These are phyloP conservation scores for Nigrospora sphaerica DNA, from an alignment of 2,329 filamentous ascomycete genomes.

Conservation along the genomic window DNA sequence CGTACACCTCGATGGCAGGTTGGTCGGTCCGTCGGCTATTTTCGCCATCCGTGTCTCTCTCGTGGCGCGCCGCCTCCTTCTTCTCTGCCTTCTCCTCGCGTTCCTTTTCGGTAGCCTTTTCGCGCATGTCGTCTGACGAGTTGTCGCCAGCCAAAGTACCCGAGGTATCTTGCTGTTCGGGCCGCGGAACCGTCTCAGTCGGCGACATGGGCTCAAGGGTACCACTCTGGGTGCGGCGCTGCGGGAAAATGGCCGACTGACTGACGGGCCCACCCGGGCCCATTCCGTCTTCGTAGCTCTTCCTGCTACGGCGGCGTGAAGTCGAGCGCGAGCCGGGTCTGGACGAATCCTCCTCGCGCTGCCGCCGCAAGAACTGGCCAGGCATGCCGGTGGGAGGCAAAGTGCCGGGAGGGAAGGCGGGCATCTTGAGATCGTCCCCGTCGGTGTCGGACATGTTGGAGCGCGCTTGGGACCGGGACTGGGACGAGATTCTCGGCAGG, in stretches of 20 bases:
- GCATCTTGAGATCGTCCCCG: slow-evolving; percentile 54
- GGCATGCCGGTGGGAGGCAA: slow-evolving; percentile 66
- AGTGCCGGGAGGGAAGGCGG: slow-evolving; percentile 59
- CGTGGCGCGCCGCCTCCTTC: background rate
- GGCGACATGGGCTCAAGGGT: slow-evolving; percentile 24
- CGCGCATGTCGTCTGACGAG: slow-evolving; percentile 8
- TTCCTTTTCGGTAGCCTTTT: slow-evolving; percentile 15
- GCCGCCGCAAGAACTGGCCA: slow-evolving; percentile 72
- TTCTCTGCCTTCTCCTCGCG: slow-evolving; percentile 2
- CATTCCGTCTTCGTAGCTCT: slow-evolving; percentile 62
- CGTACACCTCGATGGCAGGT: slow-evolving; percentile 57
- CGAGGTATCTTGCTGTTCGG: slow-evolving; percentile 16
- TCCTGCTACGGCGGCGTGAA: slow-evolving; percentile 57
- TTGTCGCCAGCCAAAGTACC: slow-evolving; percentile 11
- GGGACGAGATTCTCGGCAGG: slow-evolving; percentile 62
- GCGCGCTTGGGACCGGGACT: slow-evolving; percentile 74
- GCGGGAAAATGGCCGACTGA: slow-evolving; percentile 81
- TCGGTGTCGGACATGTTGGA: slow-evolving; percentile 70
- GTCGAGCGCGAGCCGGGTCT: slow-evolving; percentile 50
- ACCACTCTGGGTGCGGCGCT: slow-evolving; percentile 28
- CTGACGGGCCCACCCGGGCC: slow-evolving; percentile 82
- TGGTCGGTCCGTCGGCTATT: slow-evolving; percentile 6
- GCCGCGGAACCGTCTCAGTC: slow-evolving; percentile 4
- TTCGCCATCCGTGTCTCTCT: slow-evolving; percentile 3
- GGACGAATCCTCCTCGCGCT: slow-evolving; percentile 66